Conservation (phyloP, 352 stramenopile genomes). For the Phytophthora pluvialis region DNA sequence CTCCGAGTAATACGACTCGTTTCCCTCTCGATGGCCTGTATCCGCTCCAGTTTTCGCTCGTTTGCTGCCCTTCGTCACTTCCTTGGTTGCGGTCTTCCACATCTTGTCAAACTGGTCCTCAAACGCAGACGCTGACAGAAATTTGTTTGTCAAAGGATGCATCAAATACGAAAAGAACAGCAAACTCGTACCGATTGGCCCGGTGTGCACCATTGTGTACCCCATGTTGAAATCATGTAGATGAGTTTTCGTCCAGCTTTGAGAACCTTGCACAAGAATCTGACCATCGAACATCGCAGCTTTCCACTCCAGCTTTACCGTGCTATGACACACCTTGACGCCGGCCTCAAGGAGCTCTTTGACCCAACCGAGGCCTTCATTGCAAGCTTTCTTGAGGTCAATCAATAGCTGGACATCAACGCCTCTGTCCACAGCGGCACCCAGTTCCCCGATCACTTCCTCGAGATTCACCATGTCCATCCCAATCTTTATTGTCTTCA, state of each 20-base stretch:
- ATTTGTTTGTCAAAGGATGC: background rate
- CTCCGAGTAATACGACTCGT: constrained; percentile 1
- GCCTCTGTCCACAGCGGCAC: constrained; percentile 8
- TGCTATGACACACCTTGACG: constrained; percentile 20
- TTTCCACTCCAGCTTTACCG: constrained; percentile 16
- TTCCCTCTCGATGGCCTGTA: background rate
- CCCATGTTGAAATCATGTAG: background rate
- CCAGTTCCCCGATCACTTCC: constrained; percentile 3
- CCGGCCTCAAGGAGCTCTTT: constrained; percentile 13
- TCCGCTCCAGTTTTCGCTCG: background rate
- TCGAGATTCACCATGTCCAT: constrained; percentile 3
- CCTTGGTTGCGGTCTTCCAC: constrained; percentile 9
- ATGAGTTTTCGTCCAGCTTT: constrained; percentile 2
- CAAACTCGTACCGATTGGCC: constrained; percentile 14
- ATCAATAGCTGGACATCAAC: constrained; percentile 10
- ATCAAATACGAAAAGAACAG: background rate
- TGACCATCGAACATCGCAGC: constrained; percentile 21
- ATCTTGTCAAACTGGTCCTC: constrained; percentile 23
- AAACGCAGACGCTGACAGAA: constrained; percentile 14
- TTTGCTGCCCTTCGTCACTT: constrained; percentile 2
- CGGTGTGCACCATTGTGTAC: constrained; percentile 10
- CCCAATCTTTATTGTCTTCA: constrained; percentile 18
- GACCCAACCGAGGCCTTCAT: background rate
- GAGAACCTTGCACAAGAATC: constrained; percentile 20
- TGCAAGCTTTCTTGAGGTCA: constrained; percentile 9